Conservation (phyloP, 345 rosid genomes). For the Boechera retrofracta region DNA sequence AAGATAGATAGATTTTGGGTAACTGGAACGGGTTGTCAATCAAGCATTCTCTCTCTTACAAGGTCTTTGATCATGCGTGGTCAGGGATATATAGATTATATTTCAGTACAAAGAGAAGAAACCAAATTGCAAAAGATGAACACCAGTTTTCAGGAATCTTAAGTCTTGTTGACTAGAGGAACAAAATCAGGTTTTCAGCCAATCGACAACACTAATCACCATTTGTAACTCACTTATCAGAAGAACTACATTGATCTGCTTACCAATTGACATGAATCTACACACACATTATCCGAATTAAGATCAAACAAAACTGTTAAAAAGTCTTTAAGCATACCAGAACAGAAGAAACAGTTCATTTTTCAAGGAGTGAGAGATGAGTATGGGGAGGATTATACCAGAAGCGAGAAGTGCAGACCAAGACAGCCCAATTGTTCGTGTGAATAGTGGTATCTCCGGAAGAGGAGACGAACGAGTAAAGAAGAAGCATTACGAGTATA, state of each 20-base stretch:
- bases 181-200: not conserved
- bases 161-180: not conserved
- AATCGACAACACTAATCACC: not conserved
- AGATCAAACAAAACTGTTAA: not conserved
- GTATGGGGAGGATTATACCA: constrained; percentile 54
- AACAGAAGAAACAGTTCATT: not conserved
- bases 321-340: no score
- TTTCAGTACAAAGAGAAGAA: not conserved
- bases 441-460: constrained; percentile 72
- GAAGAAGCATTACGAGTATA: constrained; percentile 43
- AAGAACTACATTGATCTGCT: constrained; percentile 3
- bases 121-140: not conserved
- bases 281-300: not conserved
- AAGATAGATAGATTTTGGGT: not conserved
- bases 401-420: constrained; percentile 98
- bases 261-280: not conserved
- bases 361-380: not conserved
- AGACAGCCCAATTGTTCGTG: constrained; percentile 98
- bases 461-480: constrained; percentile 48
- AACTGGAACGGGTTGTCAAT: constrained; percentile 10
- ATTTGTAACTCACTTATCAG: constrained; percentile 2
- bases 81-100: not conserved
- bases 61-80: not conserved
- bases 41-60: constrained; percentile 9
- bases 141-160: not conserved